Evolutionary conservation across 1,284 basidiomycete genomes (phyloP), one percentile per base, ranked within the genome.

Genomic region (Gomphus bonarii): DNA sequence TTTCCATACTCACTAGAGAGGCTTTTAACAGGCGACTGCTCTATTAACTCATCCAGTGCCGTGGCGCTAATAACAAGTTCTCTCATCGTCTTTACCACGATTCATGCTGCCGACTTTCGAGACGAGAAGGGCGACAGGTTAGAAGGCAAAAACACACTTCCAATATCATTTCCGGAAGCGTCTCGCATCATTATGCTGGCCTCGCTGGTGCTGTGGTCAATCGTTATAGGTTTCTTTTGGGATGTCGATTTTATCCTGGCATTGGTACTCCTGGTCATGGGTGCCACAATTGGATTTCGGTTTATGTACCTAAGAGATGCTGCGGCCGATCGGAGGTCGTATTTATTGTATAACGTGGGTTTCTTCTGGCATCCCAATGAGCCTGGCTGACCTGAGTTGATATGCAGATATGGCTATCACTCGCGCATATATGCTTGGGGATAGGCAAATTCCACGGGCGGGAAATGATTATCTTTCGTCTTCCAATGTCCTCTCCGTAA

Each of bases 61-160:
- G 33, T 61, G 14, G 57, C 69, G 16, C 61, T 69, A 25, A 22
- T 57, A 4, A 57, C 66, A n/a, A 68, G 64, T 54, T 58, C 64
- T 0, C 52, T 62, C 4, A 63, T 72, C 20, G 64, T 70, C 42
- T 43, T 66, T 22, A 70, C 70, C n/a, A 72, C 70, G 5, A 67
- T 68, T 31, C 68, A 68, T 54, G 65, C 65, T 11, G 66, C 70
- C 49, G 71, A 72, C 55, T 72, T 72, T 58, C 63, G 67, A n/a
- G 71, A 72, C 54, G 64, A 68, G 28, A 66, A 65, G 36, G 71
- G 71, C 8, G 71, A 72, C 56, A 59, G 47, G 22, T 56, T 62
- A 5, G 57, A 65, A 0, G 68, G 68, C 6, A 65, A 70, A 20
- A 57, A 60, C n/a, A 72, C 71, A 1, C 62, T 72, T 33, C 70